Percentiles rank a stretch among this genome's conserved stretches.
phyloP scores from a whole-genome alignment of 2,329 filamentous ascomycete genomes.

The Stagonosporopsis tanaceti region DNA sequence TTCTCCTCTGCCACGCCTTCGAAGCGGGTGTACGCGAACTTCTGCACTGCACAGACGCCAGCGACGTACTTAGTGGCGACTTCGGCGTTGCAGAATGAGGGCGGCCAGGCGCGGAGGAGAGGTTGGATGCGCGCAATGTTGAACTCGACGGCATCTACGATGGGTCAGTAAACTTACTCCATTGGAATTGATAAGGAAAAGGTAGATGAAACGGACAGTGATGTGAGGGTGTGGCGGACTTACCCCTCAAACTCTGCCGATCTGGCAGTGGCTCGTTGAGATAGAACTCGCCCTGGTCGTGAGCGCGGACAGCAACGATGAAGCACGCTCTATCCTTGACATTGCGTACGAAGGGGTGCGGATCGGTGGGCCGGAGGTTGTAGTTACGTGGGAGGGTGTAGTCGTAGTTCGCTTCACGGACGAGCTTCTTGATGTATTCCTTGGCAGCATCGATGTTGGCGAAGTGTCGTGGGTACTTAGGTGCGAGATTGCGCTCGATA shows the following conservation, averaged over 20 bases:
- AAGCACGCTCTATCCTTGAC: constrained; percentile 17
- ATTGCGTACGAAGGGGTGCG: not conserved
- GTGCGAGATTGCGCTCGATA: not conserved
- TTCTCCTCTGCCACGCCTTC: not conserved
- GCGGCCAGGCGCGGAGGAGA: not conserved
- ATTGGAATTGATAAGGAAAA: not conserved
- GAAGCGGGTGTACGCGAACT: constrained; percentile 1
- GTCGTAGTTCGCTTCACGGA: not conserved
- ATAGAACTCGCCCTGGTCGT: constrained; percentile 19
- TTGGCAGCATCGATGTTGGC: constrained; percentile 17
- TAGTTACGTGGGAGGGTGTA: not conserved
- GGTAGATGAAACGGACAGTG: not conserved
- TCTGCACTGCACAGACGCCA: not conserved
- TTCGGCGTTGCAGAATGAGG: not conserved
- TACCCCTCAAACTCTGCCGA: constrained; percentile 3
- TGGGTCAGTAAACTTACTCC: not conserved
- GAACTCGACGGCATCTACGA: constrained; percentile 4
- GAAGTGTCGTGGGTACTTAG: constrained; percentile 16
- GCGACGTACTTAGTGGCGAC: constrained; percentile 5
- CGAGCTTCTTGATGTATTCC: constrained; percentile 1
- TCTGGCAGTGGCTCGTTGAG: constrained; percentile 9
- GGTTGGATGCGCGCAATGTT: not conserved
- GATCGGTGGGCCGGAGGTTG: not conserved
- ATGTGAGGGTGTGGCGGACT: too few species aligned
- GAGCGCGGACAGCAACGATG: constrained; percentile 19